Evolutionary conservation across 768 basidiomycete species (phyloP), one percentile per base, ranked within the genome.

Genomic region (Podaxis mareebaensis): DNA sequence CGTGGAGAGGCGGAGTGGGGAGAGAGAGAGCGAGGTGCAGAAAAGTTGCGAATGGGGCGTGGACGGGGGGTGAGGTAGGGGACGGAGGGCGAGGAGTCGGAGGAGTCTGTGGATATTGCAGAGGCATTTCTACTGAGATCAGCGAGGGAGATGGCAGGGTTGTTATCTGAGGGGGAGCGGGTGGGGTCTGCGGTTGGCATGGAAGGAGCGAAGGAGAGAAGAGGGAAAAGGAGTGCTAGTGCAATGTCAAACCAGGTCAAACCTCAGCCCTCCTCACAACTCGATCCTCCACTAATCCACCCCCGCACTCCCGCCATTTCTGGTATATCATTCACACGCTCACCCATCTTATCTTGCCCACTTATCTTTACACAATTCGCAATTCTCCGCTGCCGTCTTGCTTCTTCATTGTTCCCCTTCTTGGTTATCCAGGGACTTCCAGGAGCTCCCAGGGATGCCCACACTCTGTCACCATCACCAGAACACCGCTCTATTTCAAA

Each of bases 71-170:
- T 78, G 26, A 81, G 68, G 40, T 78, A 60, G 55, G 78, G 74
- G 49, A 78, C 78, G 56, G 77, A 75, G 46, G 79, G 75, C 15
- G 83, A 82, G 39, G 78, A 80, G 63, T 80, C 78, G 40, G 87
- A 87, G 70, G 80, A 83, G 65, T 85, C 87, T 46, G 81, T 85
- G 0, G 89, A 91, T 61, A 91, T 89, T 71, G 89, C 90, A 12
- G 90, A 90, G 0, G 90, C 81, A 77, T 90, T 90, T 72, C 90
- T 83, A 77, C 86, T 88, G 56, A 91, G 81, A 71, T 88, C 85
- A 54, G 87, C 85, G 61, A 91, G 70, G 53, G 71, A 60, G 33
- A 52, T 33, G 36, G 49, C 24, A 12, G 20, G 49, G 49, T 51
- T 2, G 49, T 51, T 24, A 15, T 51, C 22, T 22, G 49, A 44